Conservation (phyloP, 192 early-diverging fungal species). For the Coemansia sp. region DNA sequence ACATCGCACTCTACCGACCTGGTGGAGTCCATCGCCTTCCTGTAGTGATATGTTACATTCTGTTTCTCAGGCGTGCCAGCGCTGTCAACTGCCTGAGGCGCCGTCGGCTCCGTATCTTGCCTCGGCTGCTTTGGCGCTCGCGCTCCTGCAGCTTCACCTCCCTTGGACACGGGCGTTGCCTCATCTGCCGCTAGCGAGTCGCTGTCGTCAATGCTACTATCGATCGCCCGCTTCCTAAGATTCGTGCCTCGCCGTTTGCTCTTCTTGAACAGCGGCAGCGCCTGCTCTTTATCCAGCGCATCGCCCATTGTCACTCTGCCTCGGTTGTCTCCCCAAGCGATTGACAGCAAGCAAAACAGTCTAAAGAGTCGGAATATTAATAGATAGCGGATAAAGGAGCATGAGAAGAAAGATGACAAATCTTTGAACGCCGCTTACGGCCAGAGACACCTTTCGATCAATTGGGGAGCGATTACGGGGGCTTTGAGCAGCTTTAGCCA, state of each 20-base stretch:
- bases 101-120: conserved; percentile 2
- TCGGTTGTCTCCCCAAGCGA: not conserved
- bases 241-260: conserved; percentile 51
- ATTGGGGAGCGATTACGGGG: not conserved
- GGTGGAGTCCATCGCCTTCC: conserved; percentile 34
- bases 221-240: conserved; percentile 39
- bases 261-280: conserved; percentile 29
- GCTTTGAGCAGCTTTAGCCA: not conserved
- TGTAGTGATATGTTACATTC: conserved; percentile 27
- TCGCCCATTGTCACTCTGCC: conserved; percentile 6
- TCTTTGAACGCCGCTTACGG: not conserved
- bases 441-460: not conserved
- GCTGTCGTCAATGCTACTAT: conserved; percentile 8
- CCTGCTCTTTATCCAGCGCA: not conserved
- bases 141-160: conserved; percentile 26
- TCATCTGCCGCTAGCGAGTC: conserved; percentile 10
- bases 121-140: conserved; percentile 52
- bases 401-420: not conserved
- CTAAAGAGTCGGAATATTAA: not conserved
- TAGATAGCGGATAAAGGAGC: not conserved
- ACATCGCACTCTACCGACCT: conserved; percentile 49
- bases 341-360: not conserved
- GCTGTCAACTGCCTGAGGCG: not conserved
- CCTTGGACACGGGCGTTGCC: conserved; percentile 20
- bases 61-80: not conserved